Percentiles rank a stretch among this genome's conserved stretches.
Evolutionary conservation across 2,329 filamentous ascomycete genomes (phyloP).

Genomic region (Periconia sp.): DNA sequence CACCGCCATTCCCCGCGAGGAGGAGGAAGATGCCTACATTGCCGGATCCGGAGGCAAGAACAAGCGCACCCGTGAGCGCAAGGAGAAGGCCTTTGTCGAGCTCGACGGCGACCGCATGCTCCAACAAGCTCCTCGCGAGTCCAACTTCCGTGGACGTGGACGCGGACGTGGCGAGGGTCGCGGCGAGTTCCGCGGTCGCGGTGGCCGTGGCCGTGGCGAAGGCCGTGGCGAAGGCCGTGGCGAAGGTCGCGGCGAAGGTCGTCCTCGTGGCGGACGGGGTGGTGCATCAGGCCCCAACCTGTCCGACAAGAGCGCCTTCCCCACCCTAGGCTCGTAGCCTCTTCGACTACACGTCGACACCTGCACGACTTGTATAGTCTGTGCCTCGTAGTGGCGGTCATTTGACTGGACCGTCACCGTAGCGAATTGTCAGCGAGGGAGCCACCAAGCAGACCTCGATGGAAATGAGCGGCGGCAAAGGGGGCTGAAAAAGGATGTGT

Average conservation of each 20-base stretch:
- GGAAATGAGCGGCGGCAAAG: slow-evolving; percentile 15
- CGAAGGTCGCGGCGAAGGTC: slow-evolving; percentile 52
- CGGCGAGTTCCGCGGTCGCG: slow-evolving; percentile 49
- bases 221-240: slow-evolving; percentile 60
- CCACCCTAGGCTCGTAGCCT: slow-evolving; percentile 56
- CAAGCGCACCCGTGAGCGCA: slow-evolving; percentile 83
- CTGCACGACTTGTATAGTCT: slow-evolving; percentile 13
- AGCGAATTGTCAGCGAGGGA: slow-evolving; percentile 7
- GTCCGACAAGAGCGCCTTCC: slow-evolving; percentile 59
- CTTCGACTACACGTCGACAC: slow-evolving; percentile 27
- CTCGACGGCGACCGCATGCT: slow-evolving; percentile 74
- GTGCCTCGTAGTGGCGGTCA: slow-evolving; percentile 3
- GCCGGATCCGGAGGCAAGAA: slow-evolving; percentile 76
- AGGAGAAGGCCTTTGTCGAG: slow-evolving; percentile 88
- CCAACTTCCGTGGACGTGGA: slow-evolving; percentile 32
- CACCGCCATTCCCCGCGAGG: slow-evolving; percentile 65
- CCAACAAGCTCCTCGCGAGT: slow-evolving; percentile 60
- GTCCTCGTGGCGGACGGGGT: slow-evolving; percentile 59
- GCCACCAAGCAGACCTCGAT: slow-evolving; percentile 12
- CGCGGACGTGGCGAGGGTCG: slow-evolving; percentile 61
- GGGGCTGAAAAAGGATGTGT: slow-evolving; percentile 26
- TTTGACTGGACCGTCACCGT: slow-evolving; percentile 1
- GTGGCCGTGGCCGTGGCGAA: slow-evolving; percentile 57
- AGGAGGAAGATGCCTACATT: slow-evolving; percentile 76
- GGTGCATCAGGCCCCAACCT: slow-evolving; percentile 53